phyloP scores from a whole-genome alignment of 352 stramenopile species.

The Pythium utonaiense region DNA sequence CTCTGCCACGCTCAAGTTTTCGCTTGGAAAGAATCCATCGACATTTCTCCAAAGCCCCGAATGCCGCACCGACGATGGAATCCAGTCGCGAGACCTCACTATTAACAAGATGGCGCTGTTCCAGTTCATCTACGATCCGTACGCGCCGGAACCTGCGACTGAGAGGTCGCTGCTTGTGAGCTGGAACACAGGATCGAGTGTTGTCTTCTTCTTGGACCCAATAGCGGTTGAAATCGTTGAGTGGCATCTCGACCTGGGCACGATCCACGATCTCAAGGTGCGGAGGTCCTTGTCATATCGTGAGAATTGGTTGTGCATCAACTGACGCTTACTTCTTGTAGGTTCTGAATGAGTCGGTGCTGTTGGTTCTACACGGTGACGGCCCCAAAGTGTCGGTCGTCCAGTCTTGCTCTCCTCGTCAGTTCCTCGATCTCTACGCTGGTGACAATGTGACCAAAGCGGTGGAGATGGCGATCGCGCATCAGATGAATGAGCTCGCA shows the following conservation, averaged over 20 bases:
- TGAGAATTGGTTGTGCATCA: neutral
- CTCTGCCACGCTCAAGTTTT: constrained; percentile 83
- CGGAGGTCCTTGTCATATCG: neutral
- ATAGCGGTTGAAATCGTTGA: constrained; percentile 83
- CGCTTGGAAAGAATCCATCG: constrained; percentile 59
- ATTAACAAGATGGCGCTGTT: constrained; percentile 80
- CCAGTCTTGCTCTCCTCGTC: constrained; percentile 62
- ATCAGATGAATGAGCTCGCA: constrained; percentile 59
- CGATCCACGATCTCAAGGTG: constrained; percentile 84
- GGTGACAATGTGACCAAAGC: constrained; percentile 53
- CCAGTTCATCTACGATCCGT: constrained; percentile 64
- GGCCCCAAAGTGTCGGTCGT: constrained; percentile 66
- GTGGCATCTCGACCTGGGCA: constrained; percentile 83
- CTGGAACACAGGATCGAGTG: constrained; percentile 77
- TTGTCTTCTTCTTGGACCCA: constrained; percentile 82
- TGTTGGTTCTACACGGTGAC: constrained; percentile 76
- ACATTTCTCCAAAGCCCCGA: constrained; percentile 55
- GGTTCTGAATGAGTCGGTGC: constrained; percentile 64
- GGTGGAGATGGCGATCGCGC: constrained; percentile 72
- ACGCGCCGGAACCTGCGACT: constrained; percentile 36
- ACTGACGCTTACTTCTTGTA: constrained; percentile 15
- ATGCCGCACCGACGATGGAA: constrained; percentile 54
- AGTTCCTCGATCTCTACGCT: constrained; percentile 75
- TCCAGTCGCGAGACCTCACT: constrained; percentile 67
- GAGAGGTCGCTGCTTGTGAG: constrained; percentile 65